Evolutionary conservation across 345 rosid species (phyloP).

Genomic region (Arabidopsis arenosa): DNA sequence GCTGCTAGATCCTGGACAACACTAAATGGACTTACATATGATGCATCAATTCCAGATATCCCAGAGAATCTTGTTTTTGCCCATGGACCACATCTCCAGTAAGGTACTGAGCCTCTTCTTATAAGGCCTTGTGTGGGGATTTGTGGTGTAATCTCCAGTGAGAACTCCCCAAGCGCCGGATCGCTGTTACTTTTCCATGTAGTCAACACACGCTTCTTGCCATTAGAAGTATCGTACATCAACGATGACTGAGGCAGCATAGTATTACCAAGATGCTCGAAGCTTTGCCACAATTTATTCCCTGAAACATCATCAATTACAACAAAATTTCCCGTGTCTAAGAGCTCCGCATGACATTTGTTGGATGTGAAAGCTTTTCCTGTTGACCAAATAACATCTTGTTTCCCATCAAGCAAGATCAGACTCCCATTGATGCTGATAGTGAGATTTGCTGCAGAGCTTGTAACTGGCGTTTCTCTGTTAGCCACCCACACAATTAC

Average conservation of each 20-base stretch:
- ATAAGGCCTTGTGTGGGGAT: conserved; percentile 35
- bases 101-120: conserved; percentile 27
- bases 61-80: conserved; percentile 42
- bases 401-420: conserved; percentile 20
- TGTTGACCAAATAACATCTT: conserved; percentile 38
- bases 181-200: conserved; percentile 38
- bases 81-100: conserved; percentile 48
- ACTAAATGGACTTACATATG: conserved; percentile 40
- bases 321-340: conserved; percentile 40
- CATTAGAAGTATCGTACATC: conserved; percentile 31
- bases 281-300: conserved; percentile 37
- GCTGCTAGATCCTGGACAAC: conserved; percentile 37
- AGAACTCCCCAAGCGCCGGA: conserved; percentile 39
- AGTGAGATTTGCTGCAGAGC: conserved; percentile 25
- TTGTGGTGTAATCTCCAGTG: conserved; percentile 39
- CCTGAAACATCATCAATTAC: conserved; percentile 37
- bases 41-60: conserved; percentile 27
- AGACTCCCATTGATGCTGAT: conserved; percentile 38
- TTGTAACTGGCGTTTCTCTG: conserved; percentile 30
- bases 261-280: conserved; percentile 41
- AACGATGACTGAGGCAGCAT: conserved; percentile 37
- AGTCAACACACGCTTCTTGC: conserved; percentile 34
- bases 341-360: conserved; percentile 33
- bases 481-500: conserved; percentile 51
- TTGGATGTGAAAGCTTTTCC: conserved; percentile 22